Conservation (phyloP, 495 filamentous ascomycete genomes). For the Lentithecium fluviatile region DNA sequence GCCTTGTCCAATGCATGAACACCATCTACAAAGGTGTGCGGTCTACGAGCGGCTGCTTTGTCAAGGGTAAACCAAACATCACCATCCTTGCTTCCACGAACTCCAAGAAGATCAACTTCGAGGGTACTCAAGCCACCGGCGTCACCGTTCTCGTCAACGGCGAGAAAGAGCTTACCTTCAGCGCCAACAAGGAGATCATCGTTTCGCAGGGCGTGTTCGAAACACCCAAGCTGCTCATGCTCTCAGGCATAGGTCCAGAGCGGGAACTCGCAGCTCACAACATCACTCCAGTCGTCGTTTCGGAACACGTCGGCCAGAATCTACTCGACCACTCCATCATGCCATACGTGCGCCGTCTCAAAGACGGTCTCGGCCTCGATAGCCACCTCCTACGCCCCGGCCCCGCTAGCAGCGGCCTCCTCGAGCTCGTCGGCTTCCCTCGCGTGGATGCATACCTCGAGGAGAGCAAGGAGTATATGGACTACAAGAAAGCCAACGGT, state of each 20-base stretch:
- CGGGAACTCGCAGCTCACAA: constrained; percentile 51
- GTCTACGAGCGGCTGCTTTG: constrained; percentile 52
- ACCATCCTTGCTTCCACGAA: constrained; percentile 51
- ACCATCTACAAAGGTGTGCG: constrained; percentile 60
- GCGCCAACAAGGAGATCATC: constrained; percentile 53
- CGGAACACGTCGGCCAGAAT: constrained; percentile 57
- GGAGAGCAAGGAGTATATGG: constrained; percentile 51
- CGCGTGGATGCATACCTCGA: constrained; percentile 55
- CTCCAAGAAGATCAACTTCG: constrained; percentile 56
- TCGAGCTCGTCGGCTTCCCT: constrained; percentile 58
- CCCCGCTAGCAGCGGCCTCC: constrained; percentile 50
- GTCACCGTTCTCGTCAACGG: constrained; percentile 42
- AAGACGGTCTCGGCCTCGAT: constrained; percentile 57
- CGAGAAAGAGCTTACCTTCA: constrained; percentile 23
- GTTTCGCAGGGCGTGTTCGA: constrained; percentile 59
- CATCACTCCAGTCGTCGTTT: constrained; percentile 53
- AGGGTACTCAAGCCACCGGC: constrained; percentile 44
- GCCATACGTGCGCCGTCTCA: constrained; percentile 55
- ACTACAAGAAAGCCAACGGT: constrained; percentile 52
- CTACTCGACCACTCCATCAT: constrained; percentile 59
- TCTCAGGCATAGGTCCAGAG: constrained; percentile 61
- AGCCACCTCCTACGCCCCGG: constrained; percentile 54
- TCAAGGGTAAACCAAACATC: constrained; percentile 57
- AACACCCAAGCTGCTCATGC: constrained; percentile 61
- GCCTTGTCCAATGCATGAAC: constrained; percentile 56